Percentiles rank a stretch among this genome's conserved stretches.
Conservation (phyloP, 805 yeast species). For the Yarrowia sp. region DNA sequence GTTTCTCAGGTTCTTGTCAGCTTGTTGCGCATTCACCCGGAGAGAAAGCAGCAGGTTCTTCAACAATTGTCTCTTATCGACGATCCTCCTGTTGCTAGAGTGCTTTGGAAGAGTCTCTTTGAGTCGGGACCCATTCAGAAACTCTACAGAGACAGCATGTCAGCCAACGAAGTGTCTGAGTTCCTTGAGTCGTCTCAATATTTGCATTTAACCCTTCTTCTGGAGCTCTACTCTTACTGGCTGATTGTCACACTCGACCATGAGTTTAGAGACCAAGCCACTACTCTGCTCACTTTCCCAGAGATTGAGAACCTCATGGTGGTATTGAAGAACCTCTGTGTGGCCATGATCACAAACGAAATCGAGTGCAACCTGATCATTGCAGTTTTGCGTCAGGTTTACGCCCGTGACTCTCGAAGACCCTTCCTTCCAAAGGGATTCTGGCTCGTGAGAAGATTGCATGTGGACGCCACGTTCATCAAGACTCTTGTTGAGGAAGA, state of each 20-base stretch:
- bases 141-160: constrained; percentile 41
- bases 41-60: constrained; percentile 20
- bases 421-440: constrained; percentile 56
- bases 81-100: constrained; percentile 20
- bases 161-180: constrained; percentile 39
- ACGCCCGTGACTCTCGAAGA: constrained; percentile 69
- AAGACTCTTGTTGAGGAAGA: constrained; percentile 56
- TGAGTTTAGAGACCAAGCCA: constrained; percentile 58
- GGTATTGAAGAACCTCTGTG: constrained; percentile 60
- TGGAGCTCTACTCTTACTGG: constrained; percentile 72
- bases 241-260: constrained; percentile 69
- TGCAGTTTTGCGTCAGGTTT: constrained; percentile 65
- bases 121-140: constrained; percentile 40
- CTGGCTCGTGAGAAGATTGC: constrained; percentile 58
- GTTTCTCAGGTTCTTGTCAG: constrained; percentile 24
- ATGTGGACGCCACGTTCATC: constrained; percentile 52
- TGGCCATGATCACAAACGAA: constrained; percentile 53
- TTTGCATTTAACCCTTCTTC: constrained; percentile 49
- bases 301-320: constrained; percentile 54
- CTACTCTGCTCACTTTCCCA: constrained; percentile 52
- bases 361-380: constrained; percentile 28
- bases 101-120: constrained; percentile 28
- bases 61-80: constrained; percentile 26
- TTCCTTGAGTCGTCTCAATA: constrained; percentile 42
- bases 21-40: constrained; percentile 21